phyloP scores from a whole-genome alignment of 306 rosid genomes.

The Dalbergia oliveri region DNA sequence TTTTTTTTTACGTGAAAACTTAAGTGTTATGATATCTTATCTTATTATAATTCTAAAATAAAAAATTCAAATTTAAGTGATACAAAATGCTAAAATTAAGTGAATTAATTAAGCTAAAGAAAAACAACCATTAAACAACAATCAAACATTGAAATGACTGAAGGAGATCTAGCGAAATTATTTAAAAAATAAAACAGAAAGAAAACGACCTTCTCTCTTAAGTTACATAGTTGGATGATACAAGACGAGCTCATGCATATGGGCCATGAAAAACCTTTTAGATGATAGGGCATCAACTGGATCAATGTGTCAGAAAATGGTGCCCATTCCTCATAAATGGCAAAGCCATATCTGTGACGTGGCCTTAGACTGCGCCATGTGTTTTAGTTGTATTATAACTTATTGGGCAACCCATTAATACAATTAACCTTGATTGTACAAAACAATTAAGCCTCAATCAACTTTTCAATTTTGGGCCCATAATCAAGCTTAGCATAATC shows the following conservation, averaged over 20 bases:
- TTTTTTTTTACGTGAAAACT: too few species aligned
- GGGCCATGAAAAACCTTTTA: neutral
- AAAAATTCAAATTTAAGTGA: too few species aligned
- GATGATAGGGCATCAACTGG: neutral
- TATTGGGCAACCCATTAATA: neutral
- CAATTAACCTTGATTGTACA: neutral
- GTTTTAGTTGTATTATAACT: neutral
- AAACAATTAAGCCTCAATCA: too few species aligned
- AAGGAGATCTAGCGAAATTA: too few species aligned
- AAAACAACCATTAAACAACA: too few species aligned
- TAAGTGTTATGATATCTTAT: too few species aligned
- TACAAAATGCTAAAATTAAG: too few species aligned
- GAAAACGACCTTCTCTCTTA: neutral
- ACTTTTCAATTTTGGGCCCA: too few species aligned
- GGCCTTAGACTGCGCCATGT: neutral
- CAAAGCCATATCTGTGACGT: neutral
- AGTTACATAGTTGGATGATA: neutral
- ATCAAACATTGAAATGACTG: too few species aligned
- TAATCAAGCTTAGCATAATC: neutral
- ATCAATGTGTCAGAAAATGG: constrained; percentile 7
- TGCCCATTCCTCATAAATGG: neutral
- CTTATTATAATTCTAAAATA: too few species aligned
- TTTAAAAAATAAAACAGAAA: too few species aligned
- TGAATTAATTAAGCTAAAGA: too few species aligned
- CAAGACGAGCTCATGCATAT: neutral